Evolutionary conservation across 768 basidiomycete species (phyloP), one percentile per base, ranked within the genome.

Genomic region (Rubroboletus pulcherrimus): DNA sequence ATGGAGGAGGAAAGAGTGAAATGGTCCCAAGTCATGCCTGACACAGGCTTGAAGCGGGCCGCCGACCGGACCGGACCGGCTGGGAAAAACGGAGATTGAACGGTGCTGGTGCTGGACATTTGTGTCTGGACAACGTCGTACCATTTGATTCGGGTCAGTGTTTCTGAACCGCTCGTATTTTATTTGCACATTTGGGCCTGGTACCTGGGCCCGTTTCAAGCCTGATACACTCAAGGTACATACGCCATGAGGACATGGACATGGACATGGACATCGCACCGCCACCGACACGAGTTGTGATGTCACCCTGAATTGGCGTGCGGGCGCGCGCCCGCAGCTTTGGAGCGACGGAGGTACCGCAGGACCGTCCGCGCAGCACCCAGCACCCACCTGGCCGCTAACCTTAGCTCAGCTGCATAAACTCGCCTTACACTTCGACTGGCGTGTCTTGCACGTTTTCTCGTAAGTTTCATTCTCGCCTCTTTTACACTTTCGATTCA

Each of bases 381-480:
- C 58, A 50, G 38, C 37, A 55, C 43, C 42, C 49, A n/a, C 51
- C 56, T 49, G 35, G 33, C 60, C 39, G 38, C 51, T 54, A 38
- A 37, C 60, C 57, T 42, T 43, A 42, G 47, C 47, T 49, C 49
- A 53, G 44, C 46, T 44, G 49, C 51, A 49, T 54, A 49, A 49
- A 38, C 41, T 58, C 52, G 31, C 43, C 52, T 45, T 54, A 61
- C 66, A 31, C 57, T 50, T 50, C 54, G 51, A 61, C 60, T 45
- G 55, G 62, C 68, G 68, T 69, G 68, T 66, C 66, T 51, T 54
- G 66, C 68, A 69, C 68, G 69, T 71, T 69, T 64, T 71, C 60
- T 59, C 62, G 61, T 58, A 66, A 69, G 59, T 29, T 60, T 67
- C 55, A 55, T 63, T 58, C 54, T 59, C 38, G 54, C 59, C 60